These are phyloP conservation scores for Pyrus hybrid DNA, from an alignment of 331 rosid species.

Conservation along the genomic window DNA sequence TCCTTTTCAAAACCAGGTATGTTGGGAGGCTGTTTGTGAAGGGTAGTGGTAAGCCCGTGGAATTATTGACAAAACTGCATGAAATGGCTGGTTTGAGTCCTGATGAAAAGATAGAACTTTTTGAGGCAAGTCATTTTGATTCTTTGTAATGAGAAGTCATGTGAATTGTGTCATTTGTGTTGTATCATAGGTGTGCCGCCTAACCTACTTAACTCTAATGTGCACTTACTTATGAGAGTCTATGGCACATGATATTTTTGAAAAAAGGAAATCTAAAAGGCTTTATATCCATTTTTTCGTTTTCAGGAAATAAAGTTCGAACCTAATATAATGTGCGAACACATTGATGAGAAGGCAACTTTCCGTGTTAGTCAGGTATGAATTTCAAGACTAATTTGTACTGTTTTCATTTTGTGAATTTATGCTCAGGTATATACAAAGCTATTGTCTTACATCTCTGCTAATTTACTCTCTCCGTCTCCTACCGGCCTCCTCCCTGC, in stretches of 20 bases:
- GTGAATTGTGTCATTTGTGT: background rate
- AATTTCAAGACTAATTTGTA: background rate
- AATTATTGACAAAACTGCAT: conserved; percentile 50
- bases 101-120: conserved; percentile 66
- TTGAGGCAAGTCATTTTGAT: conserved; percentile 33
- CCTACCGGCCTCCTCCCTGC: background rate
- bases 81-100: conserved; percentile 71
- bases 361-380: conserved; percentile 52
- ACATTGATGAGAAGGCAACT: conserved; percentile 30
- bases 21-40: conserved; percentile 67
- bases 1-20: conserved; percentile 33
- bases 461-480: background rate
- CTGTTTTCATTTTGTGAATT: background rate
- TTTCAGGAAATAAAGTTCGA: conserved; percentile 57
- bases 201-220: background rate
- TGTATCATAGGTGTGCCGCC: background rate
- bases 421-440: background rate
- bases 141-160: background rate
- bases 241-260: background rate
- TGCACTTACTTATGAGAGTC: background rate
- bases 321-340: conserved; percentile 58
- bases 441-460: background rate
- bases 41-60: conserved; percentile 51
- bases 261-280: background rate
- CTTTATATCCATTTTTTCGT: background rate